Evolutionary conservation across 305 asterid species (phyloP).

Genomic region (Rubia tinctorum): DNA sequence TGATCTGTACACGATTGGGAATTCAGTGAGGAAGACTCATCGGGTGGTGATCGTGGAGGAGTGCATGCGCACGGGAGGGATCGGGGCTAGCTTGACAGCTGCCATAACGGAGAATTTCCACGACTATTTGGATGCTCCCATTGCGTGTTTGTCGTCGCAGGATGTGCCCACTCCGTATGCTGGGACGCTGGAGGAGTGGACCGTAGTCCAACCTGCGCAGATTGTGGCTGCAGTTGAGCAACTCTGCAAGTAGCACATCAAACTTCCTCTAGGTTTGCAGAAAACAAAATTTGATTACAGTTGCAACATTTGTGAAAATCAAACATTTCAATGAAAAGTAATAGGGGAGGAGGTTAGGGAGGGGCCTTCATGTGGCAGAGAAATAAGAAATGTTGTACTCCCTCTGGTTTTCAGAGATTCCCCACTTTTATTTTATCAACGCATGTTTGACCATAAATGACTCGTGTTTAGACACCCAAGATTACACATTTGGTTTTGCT

Average conservation of each 20-base stretch:
- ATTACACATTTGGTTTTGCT: too few species aligned
- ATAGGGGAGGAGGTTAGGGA: too few species aligned
- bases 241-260: conserved; percentile 41
- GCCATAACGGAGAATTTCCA: conserved; percentile 64
- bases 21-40: conserved; percentile 73
- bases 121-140: conserved; percentile 68
- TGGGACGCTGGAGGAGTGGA: conserved; percentile 63
- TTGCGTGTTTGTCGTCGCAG: conserved; percentile 62
- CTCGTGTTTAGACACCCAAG: too few species aligned
- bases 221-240: conserved; percentile 74
- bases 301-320: too few species aligned
- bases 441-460: too few species aligned
- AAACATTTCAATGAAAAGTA: too few species aligned
- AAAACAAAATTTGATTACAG: too few species aligned
- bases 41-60: conserved; percentile 72
- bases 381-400: too few species aligned
- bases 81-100: conserved; percentile 78
- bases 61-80: conserved; percentile 85
- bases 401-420: too few species aligned
- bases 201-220: conserved; percentile 73
- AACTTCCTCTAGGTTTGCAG: too few species aligned
- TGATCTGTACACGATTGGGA: conserved; percentile 67
- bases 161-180: conserved; percentile 85
- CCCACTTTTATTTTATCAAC: too few species aligned
- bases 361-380: too few species aligned